phyloP scores from a whole-genome alignment of 75 land plant genomes.

The Cunninghamia lanceolata region DNA sequence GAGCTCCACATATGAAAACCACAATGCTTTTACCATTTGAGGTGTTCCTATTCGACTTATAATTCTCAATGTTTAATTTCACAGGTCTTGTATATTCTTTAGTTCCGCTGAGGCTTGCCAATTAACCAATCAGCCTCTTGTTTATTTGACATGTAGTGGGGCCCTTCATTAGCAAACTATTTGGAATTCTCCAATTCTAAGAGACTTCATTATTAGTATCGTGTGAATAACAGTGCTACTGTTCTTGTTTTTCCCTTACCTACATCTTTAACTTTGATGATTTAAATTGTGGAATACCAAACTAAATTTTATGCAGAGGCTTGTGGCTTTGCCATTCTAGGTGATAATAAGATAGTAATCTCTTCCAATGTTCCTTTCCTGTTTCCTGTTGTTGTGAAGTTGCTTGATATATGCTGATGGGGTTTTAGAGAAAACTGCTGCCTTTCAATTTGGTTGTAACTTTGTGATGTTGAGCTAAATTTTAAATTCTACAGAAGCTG shows the following conservation, averaged over 20 bases:
- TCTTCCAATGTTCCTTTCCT: not conserved
- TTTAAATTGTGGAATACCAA: not conserved
- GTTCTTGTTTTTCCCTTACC: not conserved
- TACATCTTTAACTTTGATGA: not conserved
- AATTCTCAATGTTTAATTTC: no score
- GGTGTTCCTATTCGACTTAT: no score
- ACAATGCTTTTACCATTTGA: no score
- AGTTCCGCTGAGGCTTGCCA: no score
- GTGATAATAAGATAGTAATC: not conserved
- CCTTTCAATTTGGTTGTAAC: not conserved
- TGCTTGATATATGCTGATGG: no score
- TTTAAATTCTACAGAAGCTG: not conserved
- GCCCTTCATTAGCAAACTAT: not conserved
- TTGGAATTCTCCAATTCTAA: not conserved
- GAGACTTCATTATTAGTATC: not conserved
- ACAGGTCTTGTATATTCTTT: no score
- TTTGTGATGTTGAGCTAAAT: not conserved
- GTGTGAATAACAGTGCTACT: not conserved
- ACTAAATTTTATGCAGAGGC: not conserved
- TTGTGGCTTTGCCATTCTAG: not conserved
- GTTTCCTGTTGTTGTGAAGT: no score
- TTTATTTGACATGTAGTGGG: not conserved
- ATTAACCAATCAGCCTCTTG: not conserved
- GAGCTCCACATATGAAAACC: no score
- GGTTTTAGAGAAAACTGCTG: no score